Evolutionary conservation across 768 basidiomycete species (phyloP), one percentile per base, ranked within the genome.

Genomic region (Heimioporus sp.): DNA sequence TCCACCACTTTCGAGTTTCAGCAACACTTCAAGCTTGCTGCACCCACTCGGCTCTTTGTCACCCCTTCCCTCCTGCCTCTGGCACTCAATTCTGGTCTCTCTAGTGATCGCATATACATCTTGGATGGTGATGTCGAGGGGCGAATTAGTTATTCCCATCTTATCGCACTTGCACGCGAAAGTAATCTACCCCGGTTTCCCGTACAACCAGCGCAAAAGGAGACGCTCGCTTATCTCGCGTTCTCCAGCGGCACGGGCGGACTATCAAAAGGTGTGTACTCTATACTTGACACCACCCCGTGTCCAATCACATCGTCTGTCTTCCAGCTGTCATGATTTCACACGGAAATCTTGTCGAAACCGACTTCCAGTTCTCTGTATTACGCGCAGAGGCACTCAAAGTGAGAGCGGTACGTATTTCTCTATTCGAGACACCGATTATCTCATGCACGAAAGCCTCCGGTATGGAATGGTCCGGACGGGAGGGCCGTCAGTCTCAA

Each of bases 181-280:
- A 72, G 69, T 19, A 67, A 69, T 0, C 59, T 78, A 1, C 73
- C 79, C 9, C 63, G 72, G 2, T 60, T 79, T 1, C 69, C 72
- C 1, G 66, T 81, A 30, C 74, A 72, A 40, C 71, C 74, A 0
- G 85, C 79, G 0, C 68, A 57, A 17, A 72, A 70, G 30, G 70
- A 83, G 52, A 86, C 83, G 0, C 67, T 88, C 2, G 87, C 85
- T 2, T 87, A 90, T 63, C 71, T 90, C 4, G 71, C 85, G 0
- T 88, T 87, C 62, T 90, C 88, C 0, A 90, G 88, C 59, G 88
- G 88, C 19, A 90, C 88, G 0, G 88, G 78, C 53, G 88, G 88
- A 0, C 70, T 83, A 5, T 86, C 88, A 0, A 90, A 90, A 78
- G 86, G 87, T 82, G 19, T 8, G 63, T 55, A 6, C 5, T 3